A percentile compares a stretch with the other conserved stretches of the same genome.
phyloP scores from a whole-genome alignment of 768 basidiomycete genomes.

The Boletus speciosus region DNA sequence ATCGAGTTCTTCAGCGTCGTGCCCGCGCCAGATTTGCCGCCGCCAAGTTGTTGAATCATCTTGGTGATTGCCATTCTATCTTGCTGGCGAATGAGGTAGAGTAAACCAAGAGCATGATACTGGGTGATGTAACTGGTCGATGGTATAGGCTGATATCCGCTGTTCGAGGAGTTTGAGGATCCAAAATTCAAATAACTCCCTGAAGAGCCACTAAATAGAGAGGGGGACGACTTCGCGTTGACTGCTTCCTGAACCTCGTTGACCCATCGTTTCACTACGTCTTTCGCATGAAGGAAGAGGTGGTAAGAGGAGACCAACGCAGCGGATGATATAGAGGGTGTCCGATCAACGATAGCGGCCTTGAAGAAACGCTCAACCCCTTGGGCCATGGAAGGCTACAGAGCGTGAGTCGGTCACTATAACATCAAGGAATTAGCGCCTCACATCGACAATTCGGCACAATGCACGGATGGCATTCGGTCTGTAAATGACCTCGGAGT shows the following conservation, averaged over 20 bases:
- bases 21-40: constrained; percentile 79
- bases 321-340: constrained; percentile 91
- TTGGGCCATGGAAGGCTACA: constrained; percentile 98
- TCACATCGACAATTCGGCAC: constrained; percentile 94
- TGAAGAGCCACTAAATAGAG: constrained; percentile 57
- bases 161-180: constrained; percentile 46
- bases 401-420: constrained; percentile 10
- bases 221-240: constrained; percentile 75
- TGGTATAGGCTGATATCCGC: constrained; percentile 71
- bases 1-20: constrained; percentile 91
- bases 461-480: constrained; percentile 97
- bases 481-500: constrained; percentile 96
- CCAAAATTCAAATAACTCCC: constrained; percentile 76
- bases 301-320: constrained; percentile 97
- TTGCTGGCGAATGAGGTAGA: constrained; percentile 94
- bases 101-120: constrained; percentile 91
- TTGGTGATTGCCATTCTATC: constrained; percentile 99
- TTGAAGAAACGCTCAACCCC: constrained; percentile 99
- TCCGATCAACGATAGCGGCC: constrained; percentile 96
- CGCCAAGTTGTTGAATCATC: constrained; percentile 97
- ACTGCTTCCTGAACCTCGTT: constrained; percentile 98
- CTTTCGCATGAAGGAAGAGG: constrained; percentile 87
- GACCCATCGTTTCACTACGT: constrained; percentile 98
- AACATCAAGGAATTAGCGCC: constrained; percentile 40
- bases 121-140: constrained; percentile 93